Evolutionary conservation across 1,284 basidiomycete genomes (phyloP).

Genomic region (Ustanciosporium gigantosporum): DNA sequence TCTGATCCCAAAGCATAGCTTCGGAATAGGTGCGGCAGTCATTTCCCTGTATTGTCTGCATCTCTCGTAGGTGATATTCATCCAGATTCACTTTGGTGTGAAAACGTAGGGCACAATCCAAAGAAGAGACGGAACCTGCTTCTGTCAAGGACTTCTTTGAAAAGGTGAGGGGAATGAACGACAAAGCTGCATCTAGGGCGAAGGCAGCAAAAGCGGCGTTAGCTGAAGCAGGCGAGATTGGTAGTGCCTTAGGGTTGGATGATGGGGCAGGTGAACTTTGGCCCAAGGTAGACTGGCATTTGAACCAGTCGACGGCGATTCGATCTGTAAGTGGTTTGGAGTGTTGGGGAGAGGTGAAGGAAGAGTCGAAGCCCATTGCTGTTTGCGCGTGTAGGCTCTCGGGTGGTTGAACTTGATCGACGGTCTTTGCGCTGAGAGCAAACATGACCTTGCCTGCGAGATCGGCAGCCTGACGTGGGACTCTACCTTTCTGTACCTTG

Average conservation of each 20-base stretch:
- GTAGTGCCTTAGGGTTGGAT: slow-evolving; percentile 1
- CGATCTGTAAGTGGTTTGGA: slow-evolving; percentile 11
- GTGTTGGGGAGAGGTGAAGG: slow-evolving; percentile 19
- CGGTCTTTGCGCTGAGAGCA: slow-evolving; percentile 11
- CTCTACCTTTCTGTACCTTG: slow-evolving; percentile 24
- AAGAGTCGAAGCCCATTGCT: slow-evolving; percentile 12
- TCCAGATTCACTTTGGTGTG: slow-evolving; percentile 41
- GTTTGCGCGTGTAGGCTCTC: slow-evolving; percentile 24
- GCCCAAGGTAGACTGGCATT: slow-evolving; percentile 1
- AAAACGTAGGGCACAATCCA: slow-evolving; percentile 54
- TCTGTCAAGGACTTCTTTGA: slow-evolving; percentile 28
- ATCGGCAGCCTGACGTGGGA: slow-evolving; percentile 11
- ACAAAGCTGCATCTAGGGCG: slow-evolving; percentile 47
- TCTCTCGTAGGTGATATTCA: slow-evolving; percentile 43
- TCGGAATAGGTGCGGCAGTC: slow-evolving; percentile 45
- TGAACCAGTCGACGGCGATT: slow-evolving; percentile 37
- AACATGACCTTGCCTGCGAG: slow-evolving; percentile 16
- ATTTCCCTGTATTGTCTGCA: slow-evolving; percentile 28
- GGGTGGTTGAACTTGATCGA: slow-evolving; percentile 6
- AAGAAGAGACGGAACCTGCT: slow-evolving; percentile 33
- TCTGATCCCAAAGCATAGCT: slow-evolving; percentile 28
- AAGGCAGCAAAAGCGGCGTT: slow-evolving; percentile 29
- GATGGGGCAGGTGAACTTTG: slow-evolving; percentile 7
- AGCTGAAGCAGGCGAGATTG: slow-evolving; percentile 7
- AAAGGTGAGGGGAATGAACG: slow-evolving; percentile 53